Base-by-base conservation (phyloP, 176 grass and related monocot genomes). In the Rhipidocladum racemiflorum region DNA sequence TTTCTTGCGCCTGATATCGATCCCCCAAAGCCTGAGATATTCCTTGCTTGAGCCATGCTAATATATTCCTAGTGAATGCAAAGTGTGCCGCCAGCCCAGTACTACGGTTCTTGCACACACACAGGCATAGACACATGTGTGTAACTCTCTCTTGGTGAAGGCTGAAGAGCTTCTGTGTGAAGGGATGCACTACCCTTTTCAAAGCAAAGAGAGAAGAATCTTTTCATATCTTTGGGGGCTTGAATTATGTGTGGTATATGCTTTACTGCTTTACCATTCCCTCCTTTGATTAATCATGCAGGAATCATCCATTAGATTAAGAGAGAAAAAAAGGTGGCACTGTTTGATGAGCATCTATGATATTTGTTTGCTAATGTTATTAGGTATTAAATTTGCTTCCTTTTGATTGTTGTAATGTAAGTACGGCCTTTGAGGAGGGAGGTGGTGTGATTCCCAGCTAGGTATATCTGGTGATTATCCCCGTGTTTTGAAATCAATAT, bases 191-290 rank as follows among this genome's bases (percentile, higher is more conserved):
- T 49, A 55, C 75, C 79, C 91, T 99, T 99, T 90, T 85, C 86
- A 99, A 93, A 93, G 86, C 82, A 89, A 99, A 91, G 83, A 83
- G 63, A 70, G 86, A 76, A 43, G 77, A 75, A 71, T 78, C 83
- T 56, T 95, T 90, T 85, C 74, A 83, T 92, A 90, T 88, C 84
- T 85, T 87, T 87, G 84, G 81, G 51, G 82, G 81, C 77, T 99
- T 99, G 89, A 93, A 91, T 91, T 93, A 65, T 93, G 90, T 76
- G 85, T 77, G 87, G 91, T 99, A 95, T 95, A 96, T 96, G 97
- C 92, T 93, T 82, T 73, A 83, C 77, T 70, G 57, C 82, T 86
- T 90, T 93, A 87, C 83, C 86, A 74, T 84, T 84, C 64, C 32
- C 68, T 65, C 80, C 70, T 87, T 93, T 91, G 72, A 89, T 93